phyloP scores from a whole-genome alignment of 495 filamentous ascomycete species.

The Neurospora tetraspora region DNA sequence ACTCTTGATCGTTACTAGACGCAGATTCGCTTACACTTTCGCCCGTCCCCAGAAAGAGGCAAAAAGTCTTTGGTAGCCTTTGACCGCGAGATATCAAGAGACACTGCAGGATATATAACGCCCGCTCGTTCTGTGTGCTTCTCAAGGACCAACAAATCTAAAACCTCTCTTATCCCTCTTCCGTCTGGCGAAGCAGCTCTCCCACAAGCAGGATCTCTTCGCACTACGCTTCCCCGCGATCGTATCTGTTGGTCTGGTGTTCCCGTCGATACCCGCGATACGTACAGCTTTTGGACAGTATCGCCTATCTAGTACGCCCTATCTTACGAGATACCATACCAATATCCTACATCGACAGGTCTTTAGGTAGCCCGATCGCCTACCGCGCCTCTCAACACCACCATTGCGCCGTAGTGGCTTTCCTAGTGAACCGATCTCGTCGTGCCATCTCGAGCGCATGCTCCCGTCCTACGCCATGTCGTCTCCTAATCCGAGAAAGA shows the following conservation, averaged over 20 bases:
- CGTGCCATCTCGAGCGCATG: slow-evolving; percentile 12
- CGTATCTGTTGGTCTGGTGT: neutral
- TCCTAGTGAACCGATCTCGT: neutral
- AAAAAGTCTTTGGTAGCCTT: neutral
- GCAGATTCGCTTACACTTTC: neutral
- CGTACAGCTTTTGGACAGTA: neutral
- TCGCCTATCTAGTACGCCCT: neutral
- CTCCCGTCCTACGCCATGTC: slow-evolving; percentile 31
- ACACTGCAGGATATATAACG: neutral
- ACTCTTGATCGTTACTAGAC: neutral
- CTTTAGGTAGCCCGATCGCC: neutral
- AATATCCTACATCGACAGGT: neutral
- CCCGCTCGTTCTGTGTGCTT: neutral
- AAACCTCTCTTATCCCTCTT: neutral
- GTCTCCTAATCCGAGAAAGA: slow-evolving; percentile 52
- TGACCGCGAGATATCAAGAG: neutral
- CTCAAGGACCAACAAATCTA: neutral
- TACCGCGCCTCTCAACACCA: neutral
- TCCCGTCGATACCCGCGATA: neutral
- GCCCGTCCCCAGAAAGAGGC: neutral
- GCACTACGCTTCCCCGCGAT: neutral
- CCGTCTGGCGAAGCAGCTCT: neutral
- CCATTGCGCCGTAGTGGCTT: neutral
- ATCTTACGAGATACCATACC: neutral
- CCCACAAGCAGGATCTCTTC: neutral